A percentile compares a stretch with the other conserved stretches of the same genome.
Evolutionary conservation across 108 stramenopile species (phyloP).

Genomic region (Skeletonema menzelii): DNA sequence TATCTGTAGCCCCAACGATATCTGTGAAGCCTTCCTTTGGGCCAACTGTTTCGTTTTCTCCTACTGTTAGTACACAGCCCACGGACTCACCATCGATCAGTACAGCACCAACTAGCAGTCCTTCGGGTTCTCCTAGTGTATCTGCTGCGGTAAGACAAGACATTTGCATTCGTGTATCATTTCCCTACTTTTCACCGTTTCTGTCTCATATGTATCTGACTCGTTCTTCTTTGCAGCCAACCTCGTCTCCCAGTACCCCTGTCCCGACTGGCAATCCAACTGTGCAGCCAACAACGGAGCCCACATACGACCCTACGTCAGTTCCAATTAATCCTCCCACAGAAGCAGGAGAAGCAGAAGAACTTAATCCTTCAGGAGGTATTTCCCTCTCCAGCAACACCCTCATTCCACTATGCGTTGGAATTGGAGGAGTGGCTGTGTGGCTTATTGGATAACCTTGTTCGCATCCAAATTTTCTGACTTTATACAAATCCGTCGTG

Average conservation of each 20-base stretch:
- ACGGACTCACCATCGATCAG: neutral
- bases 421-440: constrained; percentile 3
- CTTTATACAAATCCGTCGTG: neutral
- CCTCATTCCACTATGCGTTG: neutral
- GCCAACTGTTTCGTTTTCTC: constrained; percentile 2
- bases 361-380: neutral
- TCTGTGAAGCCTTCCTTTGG: constrained; percentile 2
- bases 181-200: neutral
- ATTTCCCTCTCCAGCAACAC: neutral
- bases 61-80: constrained; percentile 1
- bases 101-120: constrained; percentile 4
- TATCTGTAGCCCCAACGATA: constrained; percentile 14
- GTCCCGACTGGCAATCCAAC: neutral
- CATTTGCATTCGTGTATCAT: neutral
- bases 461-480: neutral
- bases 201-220: neutral
- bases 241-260: neutral
- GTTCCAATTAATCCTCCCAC: neutral
- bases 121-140: neutral
- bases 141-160: neutral
- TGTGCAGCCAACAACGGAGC: neutral
- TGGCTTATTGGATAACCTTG: neutral
- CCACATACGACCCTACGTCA: neutral
- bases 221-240: neutral
- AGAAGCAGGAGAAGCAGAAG: neutral